Base-by-base conservation (phyloP, 441 rosid genomes). In the Lagerstroemia fauriei region DNA sequence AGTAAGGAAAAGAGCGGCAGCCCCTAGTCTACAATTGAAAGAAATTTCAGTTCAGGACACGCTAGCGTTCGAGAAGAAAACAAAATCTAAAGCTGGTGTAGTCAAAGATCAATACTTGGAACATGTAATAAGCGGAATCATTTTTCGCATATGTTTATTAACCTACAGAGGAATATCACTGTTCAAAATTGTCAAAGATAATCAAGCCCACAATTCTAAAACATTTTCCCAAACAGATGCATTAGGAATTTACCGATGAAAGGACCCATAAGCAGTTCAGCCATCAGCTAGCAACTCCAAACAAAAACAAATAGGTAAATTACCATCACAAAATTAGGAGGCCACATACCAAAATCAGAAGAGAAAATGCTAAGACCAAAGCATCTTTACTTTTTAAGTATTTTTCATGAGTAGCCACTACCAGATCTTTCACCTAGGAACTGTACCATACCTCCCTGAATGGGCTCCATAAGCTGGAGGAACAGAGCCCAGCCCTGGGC, bases 401-500 rank as follows among this genome's bases (percentile, higher is more conserved):
- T 3, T 13, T 59, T 10, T 59, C 27, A 61, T 24, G 68, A 25
- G 46, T 18, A 32, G 41, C 72, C 38, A 17, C 4, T 29, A 7
- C 72, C 72, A 32, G 4, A 4, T 12, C n/a, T 69, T 69, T 69
- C 46, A 69, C 73, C 73, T 69, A 31, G 46, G 38, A 69, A 69
- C 44, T 22, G 14, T 85, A 48, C 91, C 91, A 80, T 83, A 89
- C 63, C 92, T 89, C 71, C 88, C 93, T 13, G 79, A 72, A 32
- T 91, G 74, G 31, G 84, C 32, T 59, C 90, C 86, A 61, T 88
- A 85, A 20, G 91, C 90, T 69, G 88, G 88, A 84, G 90, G 87
- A 81, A 81, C 86, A 48, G 76, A 59, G 78, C 68, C 80, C n/a
- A 74, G 25, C 31, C 90, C 90, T 14, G 94, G 92, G 77, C 94